phyloP scores from a whole-genome alignment of 2,329 filamentous ascomycete genomes.

The Canariomyces notabilis region DNA sequence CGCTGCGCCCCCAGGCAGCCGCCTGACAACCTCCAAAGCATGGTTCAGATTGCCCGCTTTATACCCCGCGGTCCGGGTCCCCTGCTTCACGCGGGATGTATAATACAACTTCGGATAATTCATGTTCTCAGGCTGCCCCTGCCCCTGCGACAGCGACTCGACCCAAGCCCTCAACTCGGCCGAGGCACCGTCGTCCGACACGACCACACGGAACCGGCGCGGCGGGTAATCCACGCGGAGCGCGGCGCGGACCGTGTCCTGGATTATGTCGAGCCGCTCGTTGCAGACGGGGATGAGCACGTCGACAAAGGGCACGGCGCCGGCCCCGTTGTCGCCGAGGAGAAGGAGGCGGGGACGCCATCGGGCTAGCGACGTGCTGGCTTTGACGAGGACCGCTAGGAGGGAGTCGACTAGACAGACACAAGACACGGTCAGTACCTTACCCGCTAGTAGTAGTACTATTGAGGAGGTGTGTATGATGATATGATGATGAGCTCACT shows the following conservation, averaged over 20 bases:
- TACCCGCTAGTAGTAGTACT: too few species aligned
- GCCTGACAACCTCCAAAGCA: constrained; percentile 45
- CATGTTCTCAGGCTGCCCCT: too few species aligned
- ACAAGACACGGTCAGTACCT: too few species aligned
- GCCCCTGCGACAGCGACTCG: background rate
- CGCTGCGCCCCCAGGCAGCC: constrained; percentile 50
- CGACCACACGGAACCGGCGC: constrained; percentile 48
- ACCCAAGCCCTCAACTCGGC: constrained; percentile 33
- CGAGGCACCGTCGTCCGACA: constrained; percentile 52
- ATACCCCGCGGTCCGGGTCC: constrained; percentile 53
- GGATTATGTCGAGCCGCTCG: constrained; percentile 50
- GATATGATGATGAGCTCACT: too few species aligned
- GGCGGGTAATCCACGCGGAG: constrained; percentile 51
- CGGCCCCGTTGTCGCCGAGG: constrained; percentile 39
- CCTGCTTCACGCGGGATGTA: constrained; percentile 45
- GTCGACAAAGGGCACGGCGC: constrained; percentile 53
- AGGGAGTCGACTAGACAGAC: background rate
- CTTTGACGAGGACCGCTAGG: background rate
- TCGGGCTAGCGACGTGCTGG: background rate
- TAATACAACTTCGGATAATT: constrained; percentile 48
- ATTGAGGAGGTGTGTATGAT: too few species aligned
- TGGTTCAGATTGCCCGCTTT: constrained; percentile 63
- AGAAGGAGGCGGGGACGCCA: constrained; percentile 45
- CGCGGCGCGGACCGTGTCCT: constrained; percentile 53
- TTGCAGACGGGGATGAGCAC: constrained; percentile 54